A percentile compares a stretch with the other conserved stretches of the same genome.
Conservation (phyloP, 495 filamentous ascomycete species). For the Xylaria castorea region DNA sequence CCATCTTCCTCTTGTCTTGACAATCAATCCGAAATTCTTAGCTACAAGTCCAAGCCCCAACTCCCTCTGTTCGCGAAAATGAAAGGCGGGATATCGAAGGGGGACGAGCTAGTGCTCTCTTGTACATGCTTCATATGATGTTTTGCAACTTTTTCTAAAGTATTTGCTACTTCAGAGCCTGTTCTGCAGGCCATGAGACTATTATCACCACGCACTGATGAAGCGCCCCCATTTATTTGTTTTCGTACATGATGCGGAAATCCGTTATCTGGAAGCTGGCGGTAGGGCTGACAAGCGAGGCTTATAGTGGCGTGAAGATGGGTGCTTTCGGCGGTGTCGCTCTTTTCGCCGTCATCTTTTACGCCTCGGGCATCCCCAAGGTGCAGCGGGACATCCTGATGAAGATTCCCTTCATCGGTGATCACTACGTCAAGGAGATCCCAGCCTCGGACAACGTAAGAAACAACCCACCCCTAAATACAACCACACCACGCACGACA, state of each 20-base stretch:
- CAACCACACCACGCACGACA: not conserved
- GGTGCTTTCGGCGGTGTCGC: conserved; percentile 61
- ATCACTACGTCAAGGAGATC: conserved; percentile 57
- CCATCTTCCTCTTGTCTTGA: not conserved
- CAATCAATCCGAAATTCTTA: not conserved
- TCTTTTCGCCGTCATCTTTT: conserved; percentile 64
- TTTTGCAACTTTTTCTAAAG: conserved; percentile 73
- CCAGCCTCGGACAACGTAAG: conserved; percentile 66
- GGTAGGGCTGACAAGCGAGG: conserved; percentile 20
- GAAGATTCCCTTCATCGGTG: conserved; percentile 60
- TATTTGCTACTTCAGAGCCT: conserved; percentile 99
- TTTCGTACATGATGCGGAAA: not conserved
- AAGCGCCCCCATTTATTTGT: conserved; percentile 25
- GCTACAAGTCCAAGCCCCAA: not conserved
- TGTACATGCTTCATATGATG: conserved; percentile 71
- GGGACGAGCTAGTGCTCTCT: not conserved
- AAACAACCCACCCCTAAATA: not conserved
- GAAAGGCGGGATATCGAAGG: not conserved
- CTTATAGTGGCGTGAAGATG: conserved; percentile 52
- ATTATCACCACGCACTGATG: conserved; percentile 92
- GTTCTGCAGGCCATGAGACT: conserved; percentile 88
- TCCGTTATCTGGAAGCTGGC: not conserved
- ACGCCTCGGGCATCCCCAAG: conserved; percentile 64
- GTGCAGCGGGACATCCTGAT: conserved; percentile 64
- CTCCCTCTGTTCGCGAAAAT: not conserved